Conservation (phyloP, 495 filamentous ascomycete genomes). For the Lasiosphaeris hirsuta region DNA sequence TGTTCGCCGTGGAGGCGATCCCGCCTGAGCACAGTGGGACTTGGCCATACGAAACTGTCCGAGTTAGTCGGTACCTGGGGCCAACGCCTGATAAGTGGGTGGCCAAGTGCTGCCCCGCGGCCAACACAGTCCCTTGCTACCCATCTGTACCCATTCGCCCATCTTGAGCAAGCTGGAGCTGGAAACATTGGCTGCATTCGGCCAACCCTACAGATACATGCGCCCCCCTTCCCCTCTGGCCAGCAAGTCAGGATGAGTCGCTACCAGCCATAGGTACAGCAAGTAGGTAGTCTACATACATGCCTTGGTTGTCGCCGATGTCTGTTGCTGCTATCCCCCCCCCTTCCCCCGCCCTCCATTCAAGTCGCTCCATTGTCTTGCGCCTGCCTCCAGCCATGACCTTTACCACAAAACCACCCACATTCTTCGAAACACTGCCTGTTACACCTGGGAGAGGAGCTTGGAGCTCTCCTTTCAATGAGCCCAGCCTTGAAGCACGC, state of each 20-base stretch:
- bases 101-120: constrained; percentile 10
- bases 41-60: not conserved
- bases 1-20: constrained; percentile 9
- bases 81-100: constrained; percentile 7
- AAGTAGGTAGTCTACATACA: not conserved
- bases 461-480: constrained; percentile 30
- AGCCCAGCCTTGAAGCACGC: constrained; percentile 15
- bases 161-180: not conserved
- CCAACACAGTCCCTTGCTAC: constrained; percentile 13
- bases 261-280: constrained; percentile 6
- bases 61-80: constrained; percentile 9
- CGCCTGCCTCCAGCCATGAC: constrained; percentile 19
- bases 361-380: constrained; percentile 26
- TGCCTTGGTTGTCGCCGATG: constrained; percentile 3
- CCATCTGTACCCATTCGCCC: constrained; percentile 2
- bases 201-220: constrained; percentile 17
- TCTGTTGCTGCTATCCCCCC: constrained; percentile 21
- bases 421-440: constrained; percentile 47
- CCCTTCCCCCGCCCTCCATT: constrained; percentile 31
- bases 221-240: constrained; percentile 14
- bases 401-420: constrained; percentile 24
- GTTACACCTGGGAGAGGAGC: constrained; percentile 42
- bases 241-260: constrained; percentile 23
- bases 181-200: constrained; percentile 22
- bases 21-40: constrained; percentile 15